Evolutionary conservation across 169 alveolate genomes (phyloP), one percentile per base, ranked within the genome.

Genomic region (Theileria orientalis): DNA sequence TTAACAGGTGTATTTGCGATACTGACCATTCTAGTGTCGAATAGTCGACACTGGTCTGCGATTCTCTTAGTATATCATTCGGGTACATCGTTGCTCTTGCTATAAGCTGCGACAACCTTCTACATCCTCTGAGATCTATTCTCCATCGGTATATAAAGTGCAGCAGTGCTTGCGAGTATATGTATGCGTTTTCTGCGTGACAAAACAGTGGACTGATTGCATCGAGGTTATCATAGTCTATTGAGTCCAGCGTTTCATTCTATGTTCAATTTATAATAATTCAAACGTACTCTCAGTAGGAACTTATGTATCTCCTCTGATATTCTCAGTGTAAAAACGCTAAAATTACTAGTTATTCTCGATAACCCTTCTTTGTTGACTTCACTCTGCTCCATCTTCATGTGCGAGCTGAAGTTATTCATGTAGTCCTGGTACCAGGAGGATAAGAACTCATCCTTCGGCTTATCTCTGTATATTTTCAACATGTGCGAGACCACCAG

Each of bases 111-210:
- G 96, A 91, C n/a, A 94, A 72, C 41, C 96, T 85, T 9, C 97
- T 74, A 69, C 95, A 92, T 3, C 97, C 96, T 13, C 87, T 72
- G 21, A 90, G 66, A 33, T 94, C 97, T 19, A 92, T 92, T 29
- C 96, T 64, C 94, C 96, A 93, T 49, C 88, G 87, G 40, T 91
- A 86, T 56, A 93, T 93, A 54, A 91, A 94, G 47, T 92, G 95
- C 29, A 94, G 87, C 49, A 94, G 84, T 25, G 96, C 95, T 42
- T 92, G 95, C 32, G 97, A 91, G 86, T 94, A 94, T 69, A 94
- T 90, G 33, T 93, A 94, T 2, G 97, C 96, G 67, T 93, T 93
- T 74, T 94, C 97, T 29, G 97, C 90, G 41, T 75, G 88, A 64
- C 93, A 90, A 23, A 85, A 88, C 21, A 84, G 76, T 8, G 93